A percentile compares a stretch with the other conserved stretches of the same genome.
Evolutionary conservation across 2,329 filamentous ascomycete species (phyloP).

Genomic region (Corynespora cassiicola): DNA sequence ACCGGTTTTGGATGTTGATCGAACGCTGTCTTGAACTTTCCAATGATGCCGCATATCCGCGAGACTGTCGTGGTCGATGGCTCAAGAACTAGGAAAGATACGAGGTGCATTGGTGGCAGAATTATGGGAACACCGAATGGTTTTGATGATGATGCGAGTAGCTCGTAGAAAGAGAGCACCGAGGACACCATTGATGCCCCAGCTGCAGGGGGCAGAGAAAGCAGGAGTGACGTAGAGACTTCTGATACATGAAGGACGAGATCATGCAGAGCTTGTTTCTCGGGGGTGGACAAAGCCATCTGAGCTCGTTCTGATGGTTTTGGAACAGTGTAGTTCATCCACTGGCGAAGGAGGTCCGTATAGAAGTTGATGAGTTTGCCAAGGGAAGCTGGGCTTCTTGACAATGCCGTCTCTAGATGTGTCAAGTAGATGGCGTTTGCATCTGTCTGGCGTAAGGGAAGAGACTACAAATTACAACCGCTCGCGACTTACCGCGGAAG

Average conservation of each 20-base stretch:
- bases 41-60: slow-evolving; percentile 72
- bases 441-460: slow-evolving; percentile 24
- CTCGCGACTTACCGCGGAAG: slow-evolving; percentile 61
- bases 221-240: slow-evolving; percentile 36
- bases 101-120: slow-evolving; percentile 69
- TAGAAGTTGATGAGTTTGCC: slow-evolving; percentile 72
- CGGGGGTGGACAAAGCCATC: slow-evolving; percentile 47
- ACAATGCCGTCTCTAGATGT: slow-evolving; percentile 49
- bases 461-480: no score
- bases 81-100: slow-evolving; percentile 76
- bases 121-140: slow-evolving; percentile 63
- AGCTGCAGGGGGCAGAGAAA: slow-evolving; percentile 26
- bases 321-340: slow-evolving; percentile 46
- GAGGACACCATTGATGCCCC: slow-evolving; percentile 56
- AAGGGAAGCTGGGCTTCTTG: slow-evolving; percentile 44
- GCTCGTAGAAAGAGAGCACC: slow-evolving; percentile 72
- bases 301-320: slow-evolving; percentile 15
- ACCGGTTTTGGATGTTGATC: slow-evolving; percentile 63
- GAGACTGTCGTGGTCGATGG: slow-evolving; percentile 69
- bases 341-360: slow-evolving; percentile 67
- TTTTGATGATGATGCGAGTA: slow-evolving; percentile 52
- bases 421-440: slow-evolving; percentile 46
- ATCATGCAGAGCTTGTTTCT: slow-evolving; percentile 40
- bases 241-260: slow-evolving; percentile 38
- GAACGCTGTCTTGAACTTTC: slow-evolving; percentile 76